These are phyloP conservation scores for Diaporthe amygdali DNA, from an alignment of 2,329 filamentous ascomycete genomes.

Conservation along the genomic window DNA sequence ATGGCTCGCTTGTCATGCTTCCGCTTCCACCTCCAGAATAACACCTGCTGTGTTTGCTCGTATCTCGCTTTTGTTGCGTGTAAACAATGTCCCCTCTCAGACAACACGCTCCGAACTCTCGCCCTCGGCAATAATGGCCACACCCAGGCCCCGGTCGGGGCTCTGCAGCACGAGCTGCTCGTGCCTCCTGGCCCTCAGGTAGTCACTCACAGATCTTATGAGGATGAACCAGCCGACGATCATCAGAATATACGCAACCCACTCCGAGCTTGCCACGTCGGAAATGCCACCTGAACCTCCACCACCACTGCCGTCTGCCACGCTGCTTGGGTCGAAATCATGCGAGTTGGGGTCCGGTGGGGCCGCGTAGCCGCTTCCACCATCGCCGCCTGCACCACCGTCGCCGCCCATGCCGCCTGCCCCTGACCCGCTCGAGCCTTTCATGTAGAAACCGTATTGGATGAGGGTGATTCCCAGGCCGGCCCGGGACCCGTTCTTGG, in stretches of 20 bases:
- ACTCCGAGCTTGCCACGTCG: constrained; percentile 77
- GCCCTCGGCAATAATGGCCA: constrained; percentile 85
- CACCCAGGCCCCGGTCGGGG: constrained; percentile 83
- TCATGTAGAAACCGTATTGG: constrained; percentile 97
- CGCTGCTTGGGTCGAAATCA: constrained; percentile 78
- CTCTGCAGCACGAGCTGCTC: constrained; percentile 93
- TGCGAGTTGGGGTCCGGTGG: constrained; percentile 90
- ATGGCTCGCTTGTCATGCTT: not conserved
- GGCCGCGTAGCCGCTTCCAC: constrained; percentile 65
- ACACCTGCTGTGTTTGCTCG: not conserved
- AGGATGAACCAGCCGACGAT: constrained; percentile 98
- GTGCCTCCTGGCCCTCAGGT: constrained; percentile 83
- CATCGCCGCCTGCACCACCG: constrained; percentile 46
- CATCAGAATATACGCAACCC: constrained; percentile 93
- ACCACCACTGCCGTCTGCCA: constrained; percentile 49
- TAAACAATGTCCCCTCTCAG: constrained; percentile 41
- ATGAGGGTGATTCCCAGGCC: constrained; percentile 94
- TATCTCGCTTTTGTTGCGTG: not conserved
- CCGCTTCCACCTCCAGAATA: not conserved
- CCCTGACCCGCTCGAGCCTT: constrained; percentile 52
- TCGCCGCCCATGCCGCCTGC: constrained; percentile 43
- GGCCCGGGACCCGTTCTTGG: constrained; percentile 94
- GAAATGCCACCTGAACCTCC: constrained; percentile 48
- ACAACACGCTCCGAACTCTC: constrained; percentile 81
- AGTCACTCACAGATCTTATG: constrained; percentile 92